Conservation (phyloP, 108 stramenopile genomes). For the Fistulifera solaris region DNA sequence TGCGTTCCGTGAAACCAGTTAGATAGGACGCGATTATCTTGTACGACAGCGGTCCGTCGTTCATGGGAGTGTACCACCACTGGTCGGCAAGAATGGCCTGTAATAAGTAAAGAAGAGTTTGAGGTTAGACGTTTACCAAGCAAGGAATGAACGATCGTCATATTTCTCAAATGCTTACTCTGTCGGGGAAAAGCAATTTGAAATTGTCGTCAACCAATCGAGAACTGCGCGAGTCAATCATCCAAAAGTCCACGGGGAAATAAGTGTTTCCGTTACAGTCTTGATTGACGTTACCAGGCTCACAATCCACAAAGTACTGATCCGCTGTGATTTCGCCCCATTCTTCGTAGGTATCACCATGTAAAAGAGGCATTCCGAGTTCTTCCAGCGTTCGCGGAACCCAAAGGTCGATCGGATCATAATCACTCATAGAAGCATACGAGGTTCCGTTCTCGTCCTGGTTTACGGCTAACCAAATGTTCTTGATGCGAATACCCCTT, state of each 20-base stretch:
- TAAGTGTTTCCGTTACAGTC: constrained; percentile 2
- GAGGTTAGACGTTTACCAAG: too few species aligned
- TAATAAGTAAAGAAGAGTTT: too few species aligned
- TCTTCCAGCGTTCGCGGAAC: constrained; percentile 8
- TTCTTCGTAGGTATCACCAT: background rate
- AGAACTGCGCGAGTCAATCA: constrained; percentile 7
- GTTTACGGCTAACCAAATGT: too few species aligned
- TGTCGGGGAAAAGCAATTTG: background rate
- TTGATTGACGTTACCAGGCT: background rate
- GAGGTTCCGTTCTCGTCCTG: background rate
- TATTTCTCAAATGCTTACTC: too few species aligned
- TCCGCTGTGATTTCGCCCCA: background rate
- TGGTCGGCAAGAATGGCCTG: constrained; percentile 9
- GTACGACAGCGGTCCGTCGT: constrained; percentile 3
- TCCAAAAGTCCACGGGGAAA: constrained; percentile 13
- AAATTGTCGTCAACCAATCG: background rate
- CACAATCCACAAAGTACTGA: too few species aligned
- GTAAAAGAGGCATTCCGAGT: constrained; percentile 7
- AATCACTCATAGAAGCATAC: background rate
- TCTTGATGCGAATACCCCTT: constrained; percentile 2
- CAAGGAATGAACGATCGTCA: too few species aligned
- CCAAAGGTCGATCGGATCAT: background rate
- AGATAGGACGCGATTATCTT: background rate
- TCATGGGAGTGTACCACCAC: constrained; percentile 1
- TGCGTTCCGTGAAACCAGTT: background rate